A percentile compares a stretch with the other conserved stretches of the same genome.
Conservation (phyloP, 495 filamentous ascomycete species). For the Aspergillus incahuasiensis region DNA sequence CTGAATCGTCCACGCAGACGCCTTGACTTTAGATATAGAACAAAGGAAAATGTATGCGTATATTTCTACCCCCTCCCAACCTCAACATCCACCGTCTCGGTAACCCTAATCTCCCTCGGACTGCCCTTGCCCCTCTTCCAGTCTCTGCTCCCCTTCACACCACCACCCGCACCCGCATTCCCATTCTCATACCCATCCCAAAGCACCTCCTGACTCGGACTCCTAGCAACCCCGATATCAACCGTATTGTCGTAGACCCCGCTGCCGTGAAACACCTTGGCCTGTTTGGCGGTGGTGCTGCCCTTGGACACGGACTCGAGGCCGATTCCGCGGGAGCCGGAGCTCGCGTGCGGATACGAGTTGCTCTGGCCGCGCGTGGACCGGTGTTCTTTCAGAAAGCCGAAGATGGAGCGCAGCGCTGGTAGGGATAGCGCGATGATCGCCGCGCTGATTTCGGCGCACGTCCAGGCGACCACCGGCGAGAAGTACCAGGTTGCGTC, state of each 20-base stretch:
- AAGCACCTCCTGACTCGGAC: not conserved
- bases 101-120: not conserved
- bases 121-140: not conserved
- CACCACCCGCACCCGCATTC: not conserved
- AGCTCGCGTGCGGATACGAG: not conserved
- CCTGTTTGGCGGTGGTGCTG: not conserved
- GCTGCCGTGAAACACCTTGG: not conserved
- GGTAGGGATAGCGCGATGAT: constrained; percentile 22
- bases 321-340: not conserved
- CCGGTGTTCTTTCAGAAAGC: not conserved
- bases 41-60: no score
- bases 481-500: constrained; percentile 24
- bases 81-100: not conserved
- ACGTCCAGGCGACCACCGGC: constrained; percentile 17
- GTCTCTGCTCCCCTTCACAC: no score
- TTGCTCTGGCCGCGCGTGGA: not conserved
- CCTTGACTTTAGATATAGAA: no score
- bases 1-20: no score
- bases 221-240: not conserved
- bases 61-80: not conserved
- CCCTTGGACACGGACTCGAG: not conserved
- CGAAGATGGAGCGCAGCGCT: constrained; percentile 1
- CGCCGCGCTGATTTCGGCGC: constrained; percentile 14
- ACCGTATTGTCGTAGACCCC: not conserved
- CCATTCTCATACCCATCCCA: not conserved